A percentile compares a stretch with the other conserved stretches of the same genome.
Evolutionary conservation across 2,329 filamentous ascomycete species (phyloP).

Genomic region (Rhytidhysteron rufulum): DNA sequence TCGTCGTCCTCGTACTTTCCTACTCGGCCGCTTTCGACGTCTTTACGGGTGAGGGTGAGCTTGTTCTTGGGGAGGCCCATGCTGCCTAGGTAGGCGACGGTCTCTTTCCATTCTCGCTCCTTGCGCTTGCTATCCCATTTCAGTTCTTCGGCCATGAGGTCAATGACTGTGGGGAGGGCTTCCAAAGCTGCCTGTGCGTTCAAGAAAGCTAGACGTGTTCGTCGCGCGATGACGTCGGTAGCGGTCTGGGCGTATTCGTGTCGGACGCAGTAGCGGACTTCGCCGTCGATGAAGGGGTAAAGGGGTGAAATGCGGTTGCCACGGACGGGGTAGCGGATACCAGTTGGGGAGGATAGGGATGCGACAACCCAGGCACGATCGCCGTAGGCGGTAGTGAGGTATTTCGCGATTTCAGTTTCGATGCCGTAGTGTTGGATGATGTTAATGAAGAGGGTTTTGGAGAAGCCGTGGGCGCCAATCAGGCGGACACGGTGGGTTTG

Average conservation of each 20-base stretch:
- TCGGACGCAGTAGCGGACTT: slow-evolving; percentile 80
- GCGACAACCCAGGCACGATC: slow-evolving; percentile 91
- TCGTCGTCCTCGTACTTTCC: slow-evolving; percentile 46
- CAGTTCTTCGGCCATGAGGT: slow-evolving; percentile 83
- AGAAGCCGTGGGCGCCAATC: slow-evolving; percentile 81
- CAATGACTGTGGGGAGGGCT: slow-evolving; percentile 78
- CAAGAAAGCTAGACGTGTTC: slow-evolving; percentile 82
- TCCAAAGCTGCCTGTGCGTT: slow-evolving; percentile 89
- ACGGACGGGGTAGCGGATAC: slow-evolving; percentile 75
- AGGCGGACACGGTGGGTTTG: slow-evolving; percentile 80
- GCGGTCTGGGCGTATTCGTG: slow-evolving; percentile 92
- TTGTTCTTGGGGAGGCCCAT: slow-evolving; percentile 61
- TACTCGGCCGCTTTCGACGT: slow-evolving; percentile 54
- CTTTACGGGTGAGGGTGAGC: slow-evolving; percentile 51
- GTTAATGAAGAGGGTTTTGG: slow-evolving; percentile 90
- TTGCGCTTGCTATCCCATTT: slow-evolving; percentile 71
- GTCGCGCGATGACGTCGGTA: slow-evolving; percentile 79
- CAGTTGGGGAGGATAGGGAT: slow-evolving; percentile 71
- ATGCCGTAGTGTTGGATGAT: slow-evolving; percentile 90
- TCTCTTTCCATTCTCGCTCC: slow-evolving; percentile 77
- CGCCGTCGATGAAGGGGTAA: slow-evolving; percentile 89
- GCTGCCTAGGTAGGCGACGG: slow-evolving; percentile 53
- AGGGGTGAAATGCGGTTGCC: slow-evolving; percentile 74
- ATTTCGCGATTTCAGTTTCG: slow-evolving; percentile 87
- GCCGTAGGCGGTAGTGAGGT: slow-evolving; percentile 82